Evolutionary conservation across 176 grass and related monocot genomes (phyloP), one percentile per base, ranked within the genome.

Genomic region (Oryza glaberrima): DNA sequence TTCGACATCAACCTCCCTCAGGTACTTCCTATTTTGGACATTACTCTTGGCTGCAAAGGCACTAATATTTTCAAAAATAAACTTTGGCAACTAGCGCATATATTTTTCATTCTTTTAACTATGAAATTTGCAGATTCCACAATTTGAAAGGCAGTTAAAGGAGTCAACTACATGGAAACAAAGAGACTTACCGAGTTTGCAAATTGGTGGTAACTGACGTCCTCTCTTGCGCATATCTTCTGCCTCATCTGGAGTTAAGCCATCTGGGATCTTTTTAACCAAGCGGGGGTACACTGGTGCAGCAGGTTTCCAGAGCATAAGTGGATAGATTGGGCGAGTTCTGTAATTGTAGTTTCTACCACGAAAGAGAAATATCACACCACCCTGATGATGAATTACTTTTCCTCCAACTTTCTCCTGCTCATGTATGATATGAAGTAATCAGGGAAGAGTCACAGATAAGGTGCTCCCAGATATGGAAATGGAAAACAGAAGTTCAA

Each of bases 271-370:
- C 52, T 69, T 86, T 54, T 90, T 88, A 13, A 98, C 82, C 84
- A 98, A 87, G 17, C 82, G 88, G 63, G 95, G 95, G 87, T 98
- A 98, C 32, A 98, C 89, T 40, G 95, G 91, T 63, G 91, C 84
- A 30, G 87, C 69, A 6, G 95, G 95, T 83, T 83, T 89, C 95
- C 95, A 98, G 26, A 98, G 91, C 95, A 98, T 98, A 88, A 98
- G 95, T 3, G 95, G 95, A 82, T 82, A 98, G 81, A 77, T 79
- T 67, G 95, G 93, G 10, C 85, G 89, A 58, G 82, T 86, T 65
- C 79, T 95, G 79, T 88, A 93, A 64, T 98, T 98, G 72, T 95
- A 98, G 64, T 98, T 92, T 84, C 95, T 89, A 56, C 95, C 95
- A 82, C 95, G 95, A 79, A 95, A 98, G 64, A 98, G 89, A 79